Evolutionary conservation across 352 stramenopile genomes (phyloP).

Genomic region (Phytophthora constricta): DNA sequence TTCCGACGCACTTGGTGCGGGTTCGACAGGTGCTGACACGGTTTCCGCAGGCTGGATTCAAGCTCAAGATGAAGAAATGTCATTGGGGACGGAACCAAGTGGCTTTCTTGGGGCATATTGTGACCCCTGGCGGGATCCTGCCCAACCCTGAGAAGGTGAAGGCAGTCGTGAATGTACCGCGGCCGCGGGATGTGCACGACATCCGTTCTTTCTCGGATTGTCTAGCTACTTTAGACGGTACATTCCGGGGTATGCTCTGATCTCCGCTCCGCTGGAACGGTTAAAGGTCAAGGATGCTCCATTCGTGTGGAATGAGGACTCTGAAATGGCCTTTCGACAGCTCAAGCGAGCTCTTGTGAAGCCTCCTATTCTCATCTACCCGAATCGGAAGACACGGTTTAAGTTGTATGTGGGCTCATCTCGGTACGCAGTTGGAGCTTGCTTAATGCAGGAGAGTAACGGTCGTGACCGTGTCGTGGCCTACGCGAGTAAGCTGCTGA

Average conservation of each 20-base stretch:
- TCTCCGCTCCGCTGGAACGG: neutral
- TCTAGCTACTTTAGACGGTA: neutral
- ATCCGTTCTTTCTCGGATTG: neutral
- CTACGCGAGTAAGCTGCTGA: neutral
- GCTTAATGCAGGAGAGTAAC: neutral
- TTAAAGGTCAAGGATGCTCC: neutral
- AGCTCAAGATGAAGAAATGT: constrained; percentile 2
- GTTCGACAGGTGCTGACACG: neutral
- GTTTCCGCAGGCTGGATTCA: neutral
- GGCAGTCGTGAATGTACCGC: neutral
- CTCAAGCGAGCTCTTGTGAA: neutral
- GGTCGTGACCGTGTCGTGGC: neutral
- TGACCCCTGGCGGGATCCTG: neutral
- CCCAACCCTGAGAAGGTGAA: neutral
- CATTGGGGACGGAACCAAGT: constrained; percentile 1
- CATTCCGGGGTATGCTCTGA: neutral
- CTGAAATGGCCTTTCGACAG: neutral
- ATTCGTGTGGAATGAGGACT: neutral
- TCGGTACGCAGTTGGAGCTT: neutral
- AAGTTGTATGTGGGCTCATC: neutral
- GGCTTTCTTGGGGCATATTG: neutral
- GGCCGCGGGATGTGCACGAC: neutral
- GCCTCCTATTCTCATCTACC: neutral
- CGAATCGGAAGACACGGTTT: neutral
- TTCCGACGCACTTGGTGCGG: neutral